These are phyloP conservation scores for Moringa oleifera DNA, from an alignment of 345 rosid species.

Conservation along the genomic window DNA sequence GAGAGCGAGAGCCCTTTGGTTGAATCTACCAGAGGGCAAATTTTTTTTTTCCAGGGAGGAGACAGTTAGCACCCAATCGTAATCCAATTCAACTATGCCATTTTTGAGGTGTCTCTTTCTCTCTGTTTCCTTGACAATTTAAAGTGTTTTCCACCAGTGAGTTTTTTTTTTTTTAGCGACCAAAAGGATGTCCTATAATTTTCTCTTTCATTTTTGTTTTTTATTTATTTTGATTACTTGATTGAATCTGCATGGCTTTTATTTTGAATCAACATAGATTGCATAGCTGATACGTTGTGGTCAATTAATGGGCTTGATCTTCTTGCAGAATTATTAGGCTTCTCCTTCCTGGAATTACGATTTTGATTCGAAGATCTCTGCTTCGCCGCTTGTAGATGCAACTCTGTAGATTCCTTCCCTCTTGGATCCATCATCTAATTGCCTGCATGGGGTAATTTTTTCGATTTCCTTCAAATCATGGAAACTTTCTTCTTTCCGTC, in stretches of 20 bases:
- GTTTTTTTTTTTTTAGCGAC: too few relatives aligned
- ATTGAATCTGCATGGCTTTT: background rate
- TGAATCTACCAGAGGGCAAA: constrained; percentile 20
- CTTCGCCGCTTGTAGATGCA: constrained; percentile 45
- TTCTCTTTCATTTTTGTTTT: too few relatives aligned
- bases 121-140: background rate
- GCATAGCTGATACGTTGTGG: background rate
- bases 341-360: constrained; percentile 38
- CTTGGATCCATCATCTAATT: constrained; percentile 48
- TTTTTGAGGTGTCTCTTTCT: constrained; percentile 36
- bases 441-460: constrained; percentile 10
- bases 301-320: background rate
- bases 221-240: background rate
- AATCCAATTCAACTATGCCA: constrained; percentile 32
- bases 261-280: background rate
- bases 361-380: constrained; percentile 24
- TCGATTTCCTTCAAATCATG: background rate
- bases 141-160: background rate
- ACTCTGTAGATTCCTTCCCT: constrained; percentile 33
- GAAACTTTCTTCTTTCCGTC: background rate
- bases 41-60: constrained; percentile 23
- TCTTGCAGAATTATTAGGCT: constrained; percentile 25
- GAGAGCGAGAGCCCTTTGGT: constrained; percentile 19
- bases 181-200: too few relatives aligned
- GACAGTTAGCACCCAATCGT: background rate